Base-by-base conservation (phyloP, 139 green algal genomes). In the Auxenochlorella pyrenoidosa region DNA sequence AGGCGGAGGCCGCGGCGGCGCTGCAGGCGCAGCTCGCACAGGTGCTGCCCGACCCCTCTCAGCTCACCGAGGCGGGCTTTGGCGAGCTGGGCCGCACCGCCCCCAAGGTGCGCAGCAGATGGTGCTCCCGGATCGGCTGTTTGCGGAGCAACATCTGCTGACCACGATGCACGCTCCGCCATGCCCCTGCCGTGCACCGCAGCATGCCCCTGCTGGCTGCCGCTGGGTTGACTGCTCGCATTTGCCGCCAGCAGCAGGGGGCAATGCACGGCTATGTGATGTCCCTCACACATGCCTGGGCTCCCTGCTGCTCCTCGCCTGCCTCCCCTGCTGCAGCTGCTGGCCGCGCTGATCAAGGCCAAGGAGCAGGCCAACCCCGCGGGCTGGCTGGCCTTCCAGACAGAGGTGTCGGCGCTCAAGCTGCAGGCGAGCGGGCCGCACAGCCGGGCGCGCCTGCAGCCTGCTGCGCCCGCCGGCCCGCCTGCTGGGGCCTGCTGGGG, bases 371-470 rank as follows among this genome's bases (percentile, higher is more conserved):
- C 38, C 28, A 88, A 94, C 70, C 75, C 88, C 16, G 28, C 63
- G 22, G 90, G 88, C 16, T 97, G 94, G 95, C 89, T 87, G 43
- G 71, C 78, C 0, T 95, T 96, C 78, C 94, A 97, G 85, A 84
- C 92, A 16, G 47, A 63, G 16, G 84, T 96, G 13, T 65, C 85
- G 41, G 59, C 85, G 2, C 87, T 96, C 8, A 96, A 96, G 89
- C 86, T 97, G 75, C 54, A 63, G 54, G 54, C 18, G 16, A 24
- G 54, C 54, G 47, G 47, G 47, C 47, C 6, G 47, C 47, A 54
- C 47, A 54, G 47, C 47, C 10, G 47, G 47, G 47, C 47, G 47
- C 10, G 47, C 47, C 8, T 54, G 47, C 47, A 54, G 6, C 8
- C 47, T 54, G 47, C 47, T 54, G n/a, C n/a, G n/a, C n/a, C n/a